Conservation (phyloP, 352 stramenopile genomes). For the Pythium folliculosum region DNA sequence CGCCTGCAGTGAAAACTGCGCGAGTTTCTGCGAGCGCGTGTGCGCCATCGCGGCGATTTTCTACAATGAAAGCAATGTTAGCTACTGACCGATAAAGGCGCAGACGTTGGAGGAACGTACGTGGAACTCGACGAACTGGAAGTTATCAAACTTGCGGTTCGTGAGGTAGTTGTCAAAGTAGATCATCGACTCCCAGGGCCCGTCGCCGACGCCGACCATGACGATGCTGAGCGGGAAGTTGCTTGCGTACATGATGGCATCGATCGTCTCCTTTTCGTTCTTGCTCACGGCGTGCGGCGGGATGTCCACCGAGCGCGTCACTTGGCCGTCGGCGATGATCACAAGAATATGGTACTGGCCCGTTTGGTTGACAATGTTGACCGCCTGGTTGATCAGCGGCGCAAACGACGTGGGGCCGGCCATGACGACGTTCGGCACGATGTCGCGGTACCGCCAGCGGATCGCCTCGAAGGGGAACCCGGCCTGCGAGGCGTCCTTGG, state of each 20-base stretch:
- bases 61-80: conserved; percentile 17
- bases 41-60: conserved; percentile 49
- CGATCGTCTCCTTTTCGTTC: conserved; percentile 88
- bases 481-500: conserved; percentile 30
- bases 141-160: conserved; percentile 85
- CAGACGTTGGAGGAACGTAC: conserved; percentile 22
- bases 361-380: conserved; percentile 79
- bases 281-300: conserved; percentile 74
- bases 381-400: conserved; percentile 80
- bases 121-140: conserved; percentile 87
- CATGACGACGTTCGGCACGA: conserved; percentile 79
- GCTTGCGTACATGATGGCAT: conserved; percentile 82
- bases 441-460: conserved; percentile 65
- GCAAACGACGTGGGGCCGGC: conserved; percentile 84
- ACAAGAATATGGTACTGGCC: conserved; percentile 86
- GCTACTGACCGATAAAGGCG: too few species aligned
- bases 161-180: conserved; percentile 82
- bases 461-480: conserved; percentile 72
- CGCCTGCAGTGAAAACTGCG: conserved; percentile 78
- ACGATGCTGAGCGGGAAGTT: conserved; percentile 81
- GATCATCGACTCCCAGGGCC: conserved; percentile 82
- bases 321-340: conserved; percentile 86
- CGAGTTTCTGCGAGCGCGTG: conserved; percentile 48
- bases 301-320: conserved; percentile 87
- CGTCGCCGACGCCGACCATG: conserved; percentile 81